A percentile compares a stretch with the other conserved stretches of the same genome.
These are phyloP conservation scores for Candida glaebosa DNA, from an alignment of 805 yeast species.

Conservation along the genomic window DNA sequence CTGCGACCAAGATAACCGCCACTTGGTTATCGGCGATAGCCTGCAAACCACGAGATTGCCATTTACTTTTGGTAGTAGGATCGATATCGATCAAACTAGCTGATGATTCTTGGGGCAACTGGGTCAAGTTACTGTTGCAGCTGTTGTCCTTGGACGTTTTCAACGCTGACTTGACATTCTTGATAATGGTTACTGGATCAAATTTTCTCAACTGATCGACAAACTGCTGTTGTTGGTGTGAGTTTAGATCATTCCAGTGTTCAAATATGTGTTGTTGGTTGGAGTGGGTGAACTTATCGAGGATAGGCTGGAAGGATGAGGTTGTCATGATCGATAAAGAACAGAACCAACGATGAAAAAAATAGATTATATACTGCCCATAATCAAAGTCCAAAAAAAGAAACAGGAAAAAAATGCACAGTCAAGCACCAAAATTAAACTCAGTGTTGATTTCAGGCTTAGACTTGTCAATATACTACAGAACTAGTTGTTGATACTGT, in stretches of 20 bases:
- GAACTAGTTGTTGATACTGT: too few species aligned
- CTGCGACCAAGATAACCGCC: conserved; percentile 91
- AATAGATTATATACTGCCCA: not conserved
- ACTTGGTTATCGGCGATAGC: conserved; percentile 72
- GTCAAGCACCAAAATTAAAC: not conserved
- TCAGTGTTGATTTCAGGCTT: too few species aligned
- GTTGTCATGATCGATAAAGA: conserved; percentile 10
- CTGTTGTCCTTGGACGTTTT: conserved; percentile 24
- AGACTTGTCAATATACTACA: too few species aligned
- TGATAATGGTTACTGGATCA: conserved; percentile 39
- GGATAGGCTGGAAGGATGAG: conserved; percentile 9
- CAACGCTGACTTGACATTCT: conserved; percentile 47
- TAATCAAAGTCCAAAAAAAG: not conserved
- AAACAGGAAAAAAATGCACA: too few species aligned
- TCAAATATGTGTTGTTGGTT: conserved; percentile 53
- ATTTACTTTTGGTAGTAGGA: conserved; percentile 25
- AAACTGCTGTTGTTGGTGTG: conserved; percentile 32
- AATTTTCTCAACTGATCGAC: conserved; percentile 41
- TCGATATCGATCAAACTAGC: conserved; percentile 50
- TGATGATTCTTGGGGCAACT: conserved; percentile 43
- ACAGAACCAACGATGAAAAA: not conserved
- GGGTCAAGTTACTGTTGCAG: conserved; percentile 34
- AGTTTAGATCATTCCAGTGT: conserved; percentile 39
- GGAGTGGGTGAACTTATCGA: conserved; percentile 38
- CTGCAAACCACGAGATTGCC: conserved; percentile 56